Conservation (phyloP, 2,329 filamentous ascomycete species). For the Claviceps quebecensis region DNA sequence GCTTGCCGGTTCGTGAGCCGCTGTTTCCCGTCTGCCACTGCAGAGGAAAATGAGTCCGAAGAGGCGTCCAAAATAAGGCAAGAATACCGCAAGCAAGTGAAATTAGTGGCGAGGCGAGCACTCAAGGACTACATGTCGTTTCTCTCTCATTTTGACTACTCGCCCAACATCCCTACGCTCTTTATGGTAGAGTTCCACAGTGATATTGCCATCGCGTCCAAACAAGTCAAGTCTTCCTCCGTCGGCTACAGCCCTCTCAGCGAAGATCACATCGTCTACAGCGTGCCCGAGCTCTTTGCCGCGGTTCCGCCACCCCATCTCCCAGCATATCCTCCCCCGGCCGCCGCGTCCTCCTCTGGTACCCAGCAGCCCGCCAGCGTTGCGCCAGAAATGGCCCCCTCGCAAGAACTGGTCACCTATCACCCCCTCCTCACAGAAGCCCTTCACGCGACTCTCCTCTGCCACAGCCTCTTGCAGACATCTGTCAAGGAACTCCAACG, state of each 20-base stretch:
- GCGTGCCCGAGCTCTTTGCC: conserved; percentile 53
- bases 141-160: conserved; percentile 64
- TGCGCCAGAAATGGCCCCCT: conserved; percentile 13
- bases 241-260: conserved; percentile 8
- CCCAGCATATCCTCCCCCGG: conserved; percentile 44
- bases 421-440: conserved; percentile 70
- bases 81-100: conserved; percentile 47
- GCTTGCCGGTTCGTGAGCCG: conserved; percentile 51
- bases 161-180: conserved; percentile 45
- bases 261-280: conserved; percentile 25
- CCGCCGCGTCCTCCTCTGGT: conserved; percentile 8
- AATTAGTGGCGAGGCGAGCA: conserved; percentile 60
- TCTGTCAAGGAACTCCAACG: conserved; percentile 63
- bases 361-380: not conserved
- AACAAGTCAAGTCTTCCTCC: not conserved
- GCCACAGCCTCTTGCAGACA: conserved; percentile 68
- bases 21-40: conserved; percentile 26
- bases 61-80: conserved; percentile 7
- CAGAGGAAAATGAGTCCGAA: not conserved
- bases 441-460: conserved; percentile 63
- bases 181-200: conserved; percentile 37
- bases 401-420: conserved; percentile 42
- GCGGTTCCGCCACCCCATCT: conserved; percentile 51
- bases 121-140: conserved; percentile 62
- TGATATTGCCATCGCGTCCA: conserved; percentile 30